These are phyloP conservation scores for Fusarium sp. DNA, from an alignment of 2,329 filamentous ascomycete genomes.

Conservation along the genomic window DNA sequence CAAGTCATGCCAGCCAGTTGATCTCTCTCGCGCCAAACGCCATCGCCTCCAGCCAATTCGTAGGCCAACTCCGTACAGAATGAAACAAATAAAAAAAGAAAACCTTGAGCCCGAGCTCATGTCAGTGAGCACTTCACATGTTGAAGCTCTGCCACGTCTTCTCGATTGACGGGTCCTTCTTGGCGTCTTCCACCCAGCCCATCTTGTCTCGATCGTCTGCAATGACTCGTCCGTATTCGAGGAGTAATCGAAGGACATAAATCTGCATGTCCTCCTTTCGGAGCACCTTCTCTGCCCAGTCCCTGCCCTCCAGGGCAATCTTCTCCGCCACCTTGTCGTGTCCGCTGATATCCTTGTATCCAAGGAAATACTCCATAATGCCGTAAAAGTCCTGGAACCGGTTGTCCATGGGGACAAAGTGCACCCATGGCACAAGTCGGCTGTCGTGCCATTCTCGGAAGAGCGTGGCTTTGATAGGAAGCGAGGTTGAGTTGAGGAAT, in stretches of 20 bases:
- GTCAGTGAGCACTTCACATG: conserved; percentile 8
- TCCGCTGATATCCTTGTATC: conserved; percentile 59
- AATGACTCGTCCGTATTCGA: conserved; percentile 71
- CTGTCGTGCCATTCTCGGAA: conserved; percentile 86
- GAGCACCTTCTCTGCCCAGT: conserved; percentile 76
- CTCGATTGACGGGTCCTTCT: conserved; percentile 49
- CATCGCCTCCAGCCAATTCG: conserved; percentile 33
- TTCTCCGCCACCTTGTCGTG: conserved; percentile 70
- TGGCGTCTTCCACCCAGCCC: conserved; percentile 67
- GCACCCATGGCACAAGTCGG: conserved; percentile 79
- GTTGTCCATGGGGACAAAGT: conserved; percentile 85
- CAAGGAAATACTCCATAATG: conserved; percentile 80
- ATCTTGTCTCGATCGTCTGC: conserved; percentile 64
- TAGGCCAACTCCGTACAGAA: conserved; percentile 34
- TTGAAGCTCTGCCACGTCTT: conserved; percentile 47
- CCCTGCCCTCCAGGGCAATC: conserved; percentile 74
- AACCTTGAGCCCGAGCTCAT: neutral
- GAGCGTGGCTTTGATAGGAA: conserved; percentile 82
- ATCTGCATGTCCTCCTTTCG: conserved; percentile 80
- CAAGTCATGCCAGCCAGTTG: conserved; percentile 4
- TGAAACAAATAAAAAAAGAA: neutral
- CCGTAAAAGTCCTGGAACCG: conserved; percentile 78
- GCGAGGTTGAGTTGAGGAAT: conserved; percentile 75
- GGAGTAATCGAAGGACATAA: conserved; percentile 73
- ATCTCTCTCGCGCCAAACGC: conserved; percentile 31